A percentile compares a stretch with the other conserved stretches of the same genome.
These are phyloP conservation scores for Aspergillus sergii DNA, from an alignment of 2,329 filamentous ascomycete species.

Conservation along the genomic window DNA sequence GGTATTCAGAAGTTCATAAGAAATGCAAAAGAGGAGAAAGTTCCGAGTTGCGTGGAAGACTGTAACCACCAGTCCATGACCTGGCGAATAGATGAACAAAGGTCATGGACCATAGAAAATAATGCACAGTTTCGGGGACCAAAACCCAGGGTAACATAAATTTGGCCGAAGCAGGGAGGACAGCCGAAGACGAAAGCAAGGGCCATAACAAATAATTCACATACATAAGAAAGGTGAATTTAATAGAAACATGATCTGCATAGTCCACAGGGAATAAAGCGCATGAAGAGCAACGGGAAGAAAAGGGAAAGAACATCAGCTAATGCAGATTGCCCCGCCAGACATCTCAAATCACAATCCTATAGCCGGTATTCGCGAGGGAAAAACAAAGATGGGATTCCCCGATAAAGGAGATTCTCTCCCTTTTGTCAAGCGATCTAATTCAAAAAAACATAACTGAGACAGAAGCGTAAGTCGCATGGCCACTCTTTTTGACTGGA, in stretches of 20 bases:
- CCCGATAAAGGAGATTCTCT: conserved; percentile 19
- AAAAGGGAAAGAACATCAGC: conserved; percentile 17
- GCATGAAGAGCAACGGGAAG: neutral
- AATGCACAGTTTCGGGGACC: conserved; percentile 26
- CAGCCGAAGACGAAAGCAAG: conserved; percentile 15
- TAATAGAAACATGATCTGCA: conserved; percentile 16
- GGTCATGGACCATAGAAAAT: conserved; percentile 17
- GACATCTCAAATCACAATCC: conserved; percentile 23
- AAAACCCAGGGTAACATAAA: conserved; percentile 26
- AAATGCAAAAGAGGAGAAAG: conserved; percentile 1
- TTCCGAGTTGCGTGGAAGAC: conserved; percentile 13
- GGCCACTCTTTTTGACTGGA: conserved; percentile 34
- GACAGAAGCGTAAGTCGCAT: conserved; percentile 29
- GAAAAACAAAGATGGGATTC: conserved; percentile 15
- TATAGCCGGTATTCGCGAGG: conserved; percentile 20
- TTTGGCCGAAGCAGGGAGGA: conserved; percentile 18
- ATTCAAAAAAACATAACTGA: conserved; percentile 26
- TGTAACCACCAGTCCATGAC: conserved; percentile 19
- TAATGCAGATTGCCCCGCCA: conserved; percentile 27
- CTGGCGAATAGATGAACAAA: conserved; percentile 10
- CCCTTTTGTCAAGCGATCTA: conserved; percentile 28
- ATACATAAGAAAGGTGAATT: conserved; percentile 22
- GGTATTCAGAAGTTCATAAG: conserved; percentile 1
- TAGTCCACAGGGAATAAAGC: conserved; percentile 20
- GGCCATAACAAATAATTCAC: conserved; percentile 24